Base-by-base conservation (phyloP, 352 stramenopile species). In the Phytophthora rubi region DNA sequence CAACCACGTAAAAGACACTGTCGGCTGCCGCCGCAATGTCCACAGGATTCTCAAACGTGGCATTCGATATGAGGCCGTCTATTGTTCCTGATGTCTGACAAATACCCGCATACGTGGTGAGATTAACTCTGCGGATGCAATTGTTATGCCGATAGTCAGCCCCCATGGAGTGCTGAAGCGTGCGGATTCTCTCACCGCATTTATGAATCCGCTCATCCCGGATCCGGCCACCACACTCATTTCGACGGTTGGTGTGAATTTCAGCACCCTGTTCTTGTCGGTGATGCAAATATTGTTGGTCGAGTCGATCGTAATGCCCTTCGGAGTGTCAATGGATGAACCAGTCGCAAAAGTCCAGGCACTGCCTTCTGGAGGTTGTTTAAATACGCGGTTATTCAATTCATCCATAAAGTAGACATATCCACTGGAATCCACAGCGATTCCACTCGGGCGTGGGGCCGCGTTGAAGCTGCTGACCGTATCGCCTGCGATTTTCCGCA, bases 281-380 rank as follows among this genome's bases (percentile, higher is more conserved):
- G 44, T 51, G 44, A 51, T 26, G 44, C 28, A 51, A 28, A 51
- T 51, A 16, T 51, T 51, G 44, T 51, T n/a, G 6, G n/a, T 28
- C 1, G 44, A 51, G 18, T 51, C 44, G 44, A 28, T 51, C 3
- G 44, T 12, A 8, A 51, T 51, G 2, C 44, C 44, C 39, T 18
- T 48, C 12, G 39, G 15, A 15, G 15, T 26, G n/a, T 28, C 10
- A 12, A 51, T 12, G 3, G 44, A 51, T 12, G 44, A 51, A 26
- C 6, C n/a, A 2, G 3, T 51, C 26, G 44, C 16, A 2, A 26
- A 28, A 3, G 18, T 26, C 7, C 10, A 13, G 0, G 26, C 8
- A n/a, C n/a, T 51, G n/a, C 44, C 44, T 13, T 51, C 44, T 3
- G 44, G 44, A 4, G 16, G 2, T 2, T 28, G 0, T 12, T 51